Evolutionary conservation across 202 grass and related monocot genomes (phyloP), one percentile per base, ranked within the genome.

Genomic region (Carex arenaria): DNA sequence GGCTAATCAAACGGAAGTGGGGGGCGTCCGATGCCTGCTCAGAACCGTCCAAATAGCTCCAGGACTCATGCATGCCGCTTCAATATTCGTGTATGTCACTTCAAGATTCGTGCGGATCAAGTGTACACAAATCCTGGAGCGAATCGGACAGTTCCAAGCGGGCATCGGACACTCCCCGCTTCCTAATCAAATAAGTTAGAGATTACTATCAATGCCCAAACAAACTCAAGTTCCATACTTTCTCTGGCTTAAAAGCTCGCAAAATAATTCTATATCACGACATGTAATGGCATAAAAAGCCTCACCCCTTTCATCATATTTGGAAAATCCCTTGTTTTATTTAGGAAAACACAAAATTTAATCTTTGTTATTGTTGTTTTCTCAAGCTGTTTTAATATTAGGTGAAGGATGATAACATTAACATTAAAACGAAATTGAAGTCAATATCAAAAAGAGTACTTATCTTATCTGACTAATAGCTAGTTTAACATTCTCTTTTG

Each of bases 401-500:
- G 26, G 11, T 40, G 36, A 8, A 42, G 34, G 67, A 69, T 30
- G 20, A 28, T 10, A 11, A 19, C 18, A 69, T 69, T 54, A 55
- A 74, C 23, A 54, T 22, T 53, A 53, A 55, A 74, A 52, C 15
- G 10, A 4, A 75, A 31, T 75, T 75, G 3, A 31, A 54, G 45
- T 31, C 23, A 54, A 75, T 23, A 75, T 72, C 18, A 74, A 54
- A 52, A 30, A 73, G 45, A 75, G 14, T 55, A 75, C 14, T 54
- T 43, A 15, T 32, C 47, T 75, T 55, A 75, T 31, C 22, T 22
- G 55, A 31, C n/a, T 22, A 54, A 30, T 75, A 31, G 47, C 22
- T 54, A 54, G 47, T 74, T 30, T 74, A 74, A 23, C 26, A 74
- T 74, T 67, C 32, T 67, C 13, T 67, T 74, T 75, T 54, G 13